These are phyloP conservation scores for Viola pubescens DNA, from an alignment of 441 rosid genomes.

Conservation along the genomic window DNA sequence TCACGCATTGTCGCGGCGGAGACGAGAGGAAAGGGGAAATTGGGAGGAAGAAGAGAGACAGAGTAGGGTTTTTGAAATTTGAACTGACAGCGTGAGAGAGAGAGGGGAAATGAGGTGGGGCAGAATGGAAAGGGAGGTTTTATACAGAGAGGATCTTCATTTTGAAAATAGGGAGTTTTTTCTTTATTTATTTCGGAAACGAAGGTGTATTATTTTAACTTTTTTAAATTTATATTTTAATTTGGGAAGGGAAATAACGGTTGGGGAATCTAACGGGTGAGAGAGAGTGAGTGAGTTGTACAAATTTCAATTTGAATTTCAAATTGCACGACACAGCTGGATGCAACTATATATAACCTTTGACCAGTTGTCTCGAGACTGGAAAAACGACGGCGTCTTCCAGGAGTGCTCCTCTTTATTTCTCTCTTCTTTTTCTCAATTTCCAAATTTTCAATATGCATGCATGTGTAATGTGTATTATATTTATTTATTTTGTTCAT, in stretches of 20 bases:
- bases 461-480: too few species aligned
- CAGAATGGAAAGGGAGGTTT: conserved; percentile 1
- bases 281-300: background rate
- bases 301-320: background rate
- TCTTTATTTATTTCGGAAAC: background rate
- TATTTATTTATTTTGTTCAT: too few species aligned
- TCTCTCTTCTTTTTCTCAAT: too few species aligned
- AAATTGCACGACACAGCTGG: background rate
- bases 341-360: background rate
- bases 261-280: background rate
- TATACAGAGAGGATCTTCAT: background rate
- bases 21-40: background rate
- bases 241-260: conserved; percentile 8
- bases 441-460: too few species aligned
- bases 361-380: background rate
- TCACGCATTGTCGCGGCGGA: conserved; percentile 34
- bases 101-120: background rate
- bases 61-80: background rate
- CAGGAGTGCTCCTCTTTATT: too few species aligned
- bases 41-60: background rate
- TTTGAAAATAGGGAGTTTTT: background rate
- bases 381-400: background rate
- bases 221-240: too few species aligned
- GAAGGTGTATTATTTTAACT: background rate
- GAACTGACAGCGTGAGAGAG: background rate